A percentile compares a stretch with the other conserved stretches of the same genome.
Evolutionary conservation across 306 rosid species (phyloP).

Genomic region (Vicia sativa): DNA sequence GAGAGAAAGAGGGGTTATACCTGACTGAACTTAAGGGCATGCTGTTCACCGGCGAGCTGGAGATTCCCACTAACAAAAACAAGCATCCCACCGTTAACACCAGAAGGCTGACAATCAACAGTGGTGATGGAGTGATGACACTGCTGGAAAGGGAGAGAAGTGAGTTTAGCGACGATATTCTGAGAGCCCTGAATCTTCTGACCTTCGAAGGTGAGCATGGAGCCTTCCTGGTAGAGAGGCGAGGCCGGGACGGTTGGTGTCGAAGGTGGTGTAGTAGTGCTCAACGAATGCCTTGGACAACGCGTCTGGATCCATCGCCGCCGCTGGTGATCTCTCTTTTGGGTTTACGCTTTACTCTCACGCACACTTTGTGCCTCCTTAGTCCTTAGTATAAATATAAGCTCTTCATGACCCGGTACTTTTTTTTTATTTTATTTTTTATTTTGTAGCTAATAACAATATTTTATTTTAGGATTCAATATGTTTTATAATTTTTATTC

Average conservation of each 20-base stretch:
- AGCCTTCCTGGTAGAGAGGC: slow-evolving; percentile 67
- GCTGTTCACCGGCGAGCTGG: slow-evolving; percentile 92
- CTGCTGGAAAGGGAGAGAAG: slow-evolving; percentile 88
- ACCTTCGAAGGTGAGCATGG: slow-evolving; percentile 94
- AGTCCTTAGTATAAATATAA: neutral
- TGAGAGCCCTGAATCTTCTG: slow-evolving; percentile 83
- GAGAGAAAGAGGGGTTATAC: slow-evolving; percentile 26
- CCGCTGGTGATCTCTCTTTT: neutral
- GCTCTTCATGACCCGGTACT: neutral
- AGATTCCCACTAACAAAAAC: slow-evolving; percentile 94
- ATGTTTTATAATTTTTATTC: too few relatives aligned
- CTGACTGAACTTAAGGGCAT: slow-evolving; percentile 94
- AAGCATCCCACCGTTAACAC: slow-evolving; percentile 75
- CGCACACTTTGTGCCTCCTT: slow-evolving; percentile 1
- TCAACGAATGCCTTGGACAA: slow-evolving; percentile 87
- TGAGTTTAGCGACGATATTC: slow-evolving; percentile 78
- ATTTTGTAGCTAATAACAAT: too few relatives aligned
- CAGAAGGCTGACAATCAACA: slow-evolving; percentile 92
- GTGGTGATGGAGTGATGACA: slow-evolving; percentile 82
- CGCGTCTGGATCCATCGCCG: slow-evolving; percentile 81
- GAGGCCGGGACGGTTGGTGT: slow-evolving; percentile 55
- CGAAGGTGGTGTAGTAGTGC: slow-evolving; percentile 83
- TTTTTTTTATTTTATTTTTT: too few relatives aligned
- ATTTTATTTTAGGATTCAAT: too few relatives aligned
- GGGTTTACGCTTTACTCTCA: slow-evolving; percentile 1